phyloP scores from a whole-genome alignment of 2,329 filamentous ascomycete species.

The Cladophialophora yegresii region DNA sequence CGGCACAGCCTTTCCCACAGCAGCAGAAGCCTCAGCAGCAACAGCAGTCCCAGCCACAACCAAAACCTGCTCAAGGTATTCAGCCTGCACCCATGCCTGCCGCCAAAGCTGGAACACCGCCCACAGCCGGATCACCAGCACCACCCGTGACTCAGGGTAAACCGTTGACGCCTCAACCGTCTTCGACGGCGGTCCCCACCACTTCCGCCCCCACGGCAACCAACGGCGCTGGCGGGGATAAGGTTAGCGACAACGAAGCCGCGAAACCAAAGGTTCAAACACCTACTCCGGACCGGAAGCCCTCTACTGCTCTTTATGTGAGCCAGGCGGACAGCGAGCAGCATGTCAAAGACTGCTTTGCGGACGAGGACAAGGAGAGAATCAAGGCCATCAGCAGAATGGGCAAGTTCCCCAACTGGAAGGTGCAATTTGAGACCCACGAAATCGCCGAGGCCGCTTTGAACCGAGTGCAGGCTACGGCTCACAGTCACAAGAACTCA shows the following conservation, averaged over 20 bases:
- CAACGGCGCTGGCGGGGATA: conserved; percentile 56
- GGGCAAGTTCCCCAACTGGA: conserved; percentile 74
- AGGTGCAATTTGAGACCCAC: conserved; percentile 77
- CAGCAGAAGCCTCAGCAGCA: conserved; percentile 40
- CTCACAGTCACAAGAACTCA: conserved; percentile 68
- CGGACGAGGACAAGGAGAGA: conserved; percentile 78
- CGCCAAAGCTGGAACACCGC: conserved; percentile 36
- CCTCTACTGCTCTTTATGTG: conserved; percentile 83
- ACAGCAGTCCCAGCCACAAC: conserved; percentile 29
- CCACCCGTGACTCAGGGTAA: conserved; percentile 53
- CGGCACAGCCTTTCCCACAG: conserved; percentile 43
- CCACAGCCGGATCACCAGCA: conserved; percentile 44
- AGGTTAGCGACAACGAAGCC: conserved; percentile 46
- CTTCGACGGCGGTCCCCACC: conserved; percentile 37
- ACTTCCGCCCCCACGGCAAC: conserved; percentile 44
- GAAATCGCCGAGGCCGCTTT: conserved; percentile 82
- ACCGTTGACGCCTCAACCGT: conserved; percentile 53
- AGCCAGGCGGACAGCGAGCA: conserved; percentile 82
- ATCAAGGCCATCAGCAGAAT: conserved; percentile 70
- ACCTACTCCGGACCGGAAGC: conserved; percentile 56
- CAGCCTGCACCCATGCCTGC: conserved; percentile 25
- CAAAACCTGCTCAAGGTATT: conserved; percentile 38
- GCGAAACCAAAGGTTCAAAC: conserved; percentile 62
- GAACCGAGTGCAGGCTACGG: conserved; percentile 66
- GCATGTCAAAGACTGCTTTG: conserved; percentile 77